Percentiles rank a stretch among this genome's conserved stretches.
phyloP scores from a whole-genome alignment of 306 rosid genomes.

The Geum urbanum region DNA sequence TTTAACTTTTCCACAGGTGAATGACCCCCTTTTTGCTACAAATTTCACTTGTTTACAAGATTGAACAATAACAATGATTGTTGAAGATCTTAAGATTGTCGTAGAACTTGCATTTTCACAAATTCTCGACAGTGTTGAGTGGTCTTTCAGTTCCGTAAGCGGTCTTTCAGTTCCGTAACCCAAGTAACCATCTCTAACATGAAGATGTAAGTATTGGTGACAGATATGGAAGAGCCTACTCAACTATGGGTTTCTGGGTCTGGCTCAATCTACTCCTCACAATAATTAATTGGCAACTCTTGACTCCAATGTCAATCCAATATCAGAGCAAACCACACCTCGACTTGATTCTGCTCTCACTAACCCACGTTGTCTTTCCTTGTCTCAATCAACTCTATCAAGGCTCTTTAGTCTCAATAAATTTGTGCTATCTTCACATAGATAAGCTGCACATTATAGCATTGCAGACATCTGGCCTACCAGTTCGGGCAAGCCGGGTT shows the following conservation, averaged over 20 bases:
- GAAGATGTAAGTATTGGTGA: not conserved
- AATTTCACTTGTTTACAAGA: too few relatives aligned
- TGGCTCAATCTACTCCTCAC: constrained; percentile 24
- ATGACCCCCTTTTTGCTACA: too few relatives aligned
- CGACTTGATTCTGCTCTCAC: constrained; percentile 74
- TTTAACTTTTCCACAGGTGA: too few relatives aligned
- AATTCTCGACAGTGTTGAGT: too few relatives aligned
- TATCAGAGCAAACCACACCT: constrained; percentile 84
- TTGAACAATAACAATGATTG: too few relatives aligned
- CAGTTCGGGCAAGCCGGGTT: constrained; percentile 50
- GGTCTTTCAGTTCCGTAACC: not conserved
- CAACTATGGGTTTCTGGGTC: constrained; percentile 47
- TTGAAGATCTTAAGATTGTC: too few relatives aligned
- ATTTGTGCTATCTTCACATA: too few relatives aligned
- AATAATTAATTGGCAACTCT: constrained; percentile 29
- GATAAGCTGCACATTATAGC: too few relatives aligned
- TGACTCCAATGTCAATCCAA: constrained; percentile 26
- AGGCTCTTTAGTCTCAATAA: too few relatives aligned
- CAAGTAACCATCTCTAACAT: not conserved
- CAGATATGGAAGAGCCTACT: not conserved
- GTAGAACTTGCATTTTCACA: too few relatives aligned
- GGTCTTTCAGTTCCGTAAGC: too few relatives aligned
- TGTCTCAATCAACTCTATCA: not conserved
- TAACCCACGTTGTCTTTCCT: constrained; percentile 19
- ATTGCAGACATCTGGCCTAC: constrained; percentile 42